phyloP scores from a whole-genome alignment of 768 basidiomycete species.

The Boletus tylopilopsis region DNA sequence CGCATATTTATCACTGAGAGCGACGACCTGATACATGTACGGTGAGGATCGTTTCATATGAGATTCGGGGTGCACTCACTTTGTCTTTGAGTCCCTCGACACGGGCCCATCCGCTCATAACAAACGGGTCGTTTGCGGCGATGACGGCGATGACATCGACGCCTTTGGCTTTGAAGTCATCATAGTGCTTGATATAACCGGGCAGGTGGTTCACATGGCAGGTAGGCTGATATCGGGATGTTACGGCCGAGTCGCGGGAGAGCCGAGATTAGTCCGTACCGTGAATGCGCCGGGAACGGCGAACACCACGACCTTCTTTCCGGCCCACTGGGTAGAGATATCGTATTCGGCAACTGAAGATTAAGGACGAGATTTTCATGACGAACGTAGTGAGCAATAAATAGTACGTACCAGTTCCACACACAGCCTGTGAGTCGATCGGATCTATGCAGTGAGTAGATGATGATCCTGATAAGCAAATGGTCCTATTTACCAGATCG shows the following conservation, averaged over 20 bases:
- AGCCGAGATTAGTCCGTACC: conserved; percentile 36
- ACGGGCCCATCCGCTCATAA: conserved; percentile 59
- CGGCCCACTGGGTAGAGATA: conserved; percentile 63
- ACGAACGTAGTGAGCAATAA: background rate
- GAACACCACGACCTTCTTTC: conserved; percentile 78
- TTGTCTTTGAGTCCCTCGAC: conserved; percentile 63
- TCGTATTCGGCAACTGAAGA: conserved; percentile 46
- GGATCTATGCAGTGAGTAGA: background rate
- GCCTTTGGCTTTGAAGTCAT: conserved; percentile 50
- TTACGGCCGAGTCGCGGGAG: background rate
- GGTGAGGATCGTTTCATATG: background rate
- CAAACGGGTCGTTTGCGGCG: conserved; percentile 58
- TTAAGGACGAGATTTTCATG: background rate
- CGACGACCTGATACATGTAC: conserved; percentile 48
- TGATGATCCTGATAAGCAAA: conserved; percentile 8
- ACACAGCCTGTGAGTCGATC: conserved; percentile 45
- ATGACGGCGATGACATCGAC: conserved; percentile 51
- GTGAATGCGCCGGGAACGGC: conserved; percentile 82
- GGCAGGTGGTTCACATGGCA: conserved; percentile 44
- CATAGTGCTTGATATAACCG: conserved; percentile 42
- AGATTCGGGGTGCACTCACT: conserved; percentile 38
- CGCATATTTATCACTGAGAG: conserved; percentile 53
- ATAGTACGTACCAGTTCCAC: conserved; percentile 58
- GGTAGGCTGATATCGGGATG: conserved; percentile 29
- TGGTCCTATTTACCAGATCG: conserved; percentile 41